Base-by-base conservation (phyloP, 139 green algal species). In the Bryopsis sp. region DNA sequence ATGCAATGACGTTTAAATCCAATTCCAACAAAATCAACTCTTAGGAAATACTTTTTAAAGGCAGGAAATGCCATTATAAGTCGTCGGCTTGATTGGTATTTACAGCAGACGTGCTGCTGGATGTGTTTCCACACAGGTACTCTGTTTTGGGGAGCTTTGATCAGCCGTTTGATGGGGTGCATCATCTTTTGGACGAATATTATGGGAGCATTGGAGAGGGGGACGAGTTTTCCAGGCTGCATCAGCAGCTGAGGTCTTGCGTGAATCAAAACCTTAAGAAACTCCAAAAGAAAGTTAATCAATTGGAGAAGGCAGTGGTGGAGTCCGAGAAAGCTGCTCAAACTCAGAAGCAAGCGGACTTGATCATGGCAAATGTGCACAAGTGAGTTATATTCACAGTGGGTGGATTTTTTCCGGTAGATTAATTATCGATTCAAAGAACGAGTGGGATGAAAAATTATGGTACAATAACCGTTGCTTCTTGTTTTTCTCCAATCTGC, bases 331-430 rank as follows among this genome's bases (percentile, higher is more conserved):
- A 73, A 26, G 72, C 71, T 31, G 71, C 81, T 31, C 72, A n/a
- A 19, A 79, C 84, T 8, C 78, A 84, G 71, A 76, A 79, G 50
- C 46, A 74, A 47, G 89, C 82, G 3, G 89, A 96, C 64, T 59
- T 96, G 31, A 78, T 95, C 54, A 88, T 88, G 48, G 82, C 84
- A 50, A 93, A 95, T 73, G 2, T 92, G 22, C 86, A 92, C 81
- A 69, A 35, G 48, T 64, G 37, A 60, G 54, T 32, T 70, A 35
- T 39, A 70, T 24, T 70, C 35, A 8, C 38, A 62, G 43, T 64
- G 29, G 15, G 34, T 15, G 24, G 5, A 64, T 37, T 22, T 47
- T n/a, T 0, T 28, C 6, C 15, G 34, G 1, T 58, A 54, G 11
- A n/a, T 61, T 62, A 6, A 35, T 8, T 46, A 33, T 58, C 26